A percentile compares a stretch with the other conserved stretches of the same genome.
phyloP scores from a whole-genome alignment of 169 alveolate species.

The Ichthyophthirius multifiliis region DNA sequence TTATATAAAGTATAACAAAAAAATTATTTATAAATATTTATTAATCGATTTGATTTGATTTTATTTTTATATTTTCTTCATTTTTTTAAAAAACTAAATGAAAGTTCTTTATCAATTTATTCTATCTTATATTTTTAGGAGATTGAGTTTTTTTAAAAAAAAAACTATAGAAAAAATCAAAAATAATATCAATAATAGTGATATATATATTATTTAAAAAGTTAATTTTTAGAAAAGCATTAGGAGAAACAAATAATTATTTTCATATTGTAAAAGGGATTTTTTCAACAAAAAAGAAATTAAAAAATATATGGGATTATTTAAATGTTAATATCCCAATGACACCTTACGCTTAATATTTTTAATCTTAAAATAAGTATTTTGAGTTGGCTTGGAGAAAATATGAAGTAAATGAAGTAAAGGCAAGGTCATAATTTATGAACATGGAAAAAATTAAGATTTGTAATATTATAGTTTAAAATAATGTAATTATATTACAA shows the following conservation, averaged over 20 bases:
- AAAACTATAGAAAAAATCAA: too few relatives aligned
- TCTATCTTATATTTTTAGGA: too few relatives aligned
- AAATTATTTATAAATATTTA: too few relatives aligned
- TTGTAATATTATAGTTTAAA: background rate
- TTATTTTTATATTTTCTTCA: too few relatives aligned
- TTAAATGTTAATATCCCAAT: slow-evolving; percentile 18
- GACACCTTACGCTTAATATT: slow-evolving; percentile 20
- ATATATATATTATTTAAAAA: too few relatives aligned
- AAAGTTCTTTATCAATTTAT: too few relatives aligned
- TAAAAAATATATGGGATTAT: slow-evolving; percentile 26
- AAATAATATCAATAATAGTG: too few relatives aligned
- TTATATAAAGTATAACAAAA: background rate
- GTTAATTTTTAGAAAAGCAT: slow-evolving; percentile 25
- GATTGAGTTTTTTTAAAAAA: too few relatives aligned
- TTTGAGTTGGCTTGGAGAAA: slow-evolving; percentile 22
- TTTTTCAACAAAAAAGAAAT: background rate
- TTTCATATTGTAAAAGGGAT: background rate
- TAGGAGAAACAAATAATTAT: slow-evolving; percentile 26
- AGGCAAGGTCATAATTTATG: slow-evolving; percentile 19
- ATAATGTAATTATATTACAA: background rate
- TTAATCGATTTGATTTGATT: too few relatives aligned
- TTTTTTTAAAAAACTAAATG: too few relatives aligned
- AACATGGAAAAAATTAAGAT: slow-evolving; percentile 41
- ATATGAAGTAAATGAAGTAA: slow-evolving; percentile 27
- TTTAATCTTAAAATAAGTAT: background rate